Percentiles rank a stretch among this genome's conserved stretches.
Conservation (phyloP, 2,329 filamentous ascomycete species). For the Hypoxylon sp. region DNA sequence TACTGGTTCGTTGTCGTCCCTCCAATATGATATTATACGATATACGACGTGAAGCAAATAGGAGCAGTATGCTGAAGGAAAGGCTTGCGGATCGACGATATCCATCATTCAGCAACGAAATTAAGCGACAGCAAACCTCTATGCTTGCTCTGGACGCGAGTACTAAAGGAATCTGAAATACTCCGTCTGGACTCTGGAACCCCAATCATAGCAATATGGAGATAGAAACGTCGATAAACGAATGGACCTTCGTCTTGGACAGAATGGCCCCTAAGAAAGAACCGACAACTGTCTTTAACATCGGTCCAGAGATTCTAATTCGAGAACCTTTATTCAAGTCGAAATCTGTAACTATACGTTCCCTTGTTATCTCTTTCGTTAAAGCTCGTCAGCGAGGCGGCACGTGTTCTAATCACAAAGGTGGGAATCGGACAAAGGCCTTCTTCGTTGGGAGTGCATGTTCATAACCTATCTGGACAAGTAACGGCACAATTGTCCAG, state of each 20-base stretch:
- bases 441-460: neutral
- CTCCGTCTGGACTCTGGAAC: neutral
- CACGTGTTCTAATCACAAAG: constrained; percentile 21
- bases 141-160: neutral
- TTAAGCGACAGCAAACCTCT: neutral
- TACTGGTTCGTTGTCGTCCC: neutral
- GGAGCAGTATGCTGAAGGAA: neutral
- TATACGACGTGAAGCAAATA: neutral
- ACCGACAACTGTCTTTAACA: neutral
- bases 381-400: neutral
- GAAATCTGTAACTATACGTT: neutral
- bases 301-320: neutral
- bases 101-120: neutral
- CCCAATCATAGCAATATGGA: constrained; percentile 3
- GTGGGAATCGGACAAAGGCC: constrained; percentile 22
- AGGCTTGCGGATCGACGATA: neutral
- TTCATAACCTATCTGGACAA: neutral
- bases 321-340: neutral
- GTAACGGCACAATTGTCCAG: neutral
- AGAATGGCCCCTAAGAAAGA: neutral
- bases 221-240: constrained; percentile 21
- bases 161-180: neutral
- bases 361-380: neutral
- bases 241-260: neutral
- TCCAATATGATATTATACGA: neutral